Conservation (phyloP, 495 filamentous ascomycete genomes). For the Penicillium ochrochloron region DNA sequence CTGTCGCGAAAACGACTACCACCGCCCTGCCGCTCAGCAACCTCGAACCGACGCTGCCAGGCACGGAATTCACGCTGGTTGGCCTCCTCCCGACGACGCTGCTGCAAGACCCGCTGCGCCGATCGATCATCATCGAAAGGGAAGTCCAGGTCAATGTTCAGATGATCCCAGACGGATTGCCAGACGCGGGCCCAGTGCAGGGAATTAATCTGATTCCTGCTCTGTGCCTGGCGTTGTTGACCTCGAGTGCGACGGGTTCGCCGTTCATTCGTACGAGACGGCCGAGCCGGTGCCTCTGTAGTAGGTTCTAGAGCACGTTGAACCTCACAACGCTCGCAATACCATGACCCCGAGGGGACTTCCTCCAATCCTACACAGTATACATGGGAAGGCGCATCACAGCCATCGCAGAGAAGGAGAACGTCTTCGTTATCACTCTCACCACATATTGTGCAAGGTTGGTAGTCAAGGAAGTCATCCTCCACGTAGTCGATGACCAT, state of each 20-base stretch:
- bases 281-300: conserved; percentile 36
- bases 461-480: conserved; percentile 62
- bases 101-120: conserved; percentile 52
- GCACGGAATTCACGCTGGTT: conserved; percentile 69
- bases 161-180: conserved; percentile 65
- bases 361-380: conserved; percentile 80
- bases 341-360: conserved; percentile 79
- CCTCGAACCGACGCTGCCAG: conserved; percentile 80
- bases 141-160: conserved; percentile 86
- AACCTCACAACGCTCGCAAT: conserved; percentile 75
- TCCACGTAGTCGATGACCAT: conserved; percentile 77
- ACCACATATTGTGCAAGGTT: conserved; percentile 82
- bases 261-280: conserved; percentile 39
- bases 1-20: conserved; percentile 71
- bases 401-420: conserved; percentile 85
- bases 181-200: conserved; percentile 69
- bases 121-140: conserved; percentile 76
- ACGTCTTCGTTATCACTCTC: conserved; percentile 74
- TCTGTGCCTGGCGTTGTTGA: conserved; percentile 50
- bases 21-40: conserved; percentile 79
- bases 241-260: conserved; percentile 56
- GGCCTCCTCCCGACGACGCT: conserved; percentile 61
- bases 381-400: conserved; percentile 82
- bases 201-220: conserved; percentile 49
- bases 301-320: conserved; percentile 50